Base-by-base conservation (phyloP, 768 basidiomycete species). In the Xerocomellus dryophilus region DNA sequence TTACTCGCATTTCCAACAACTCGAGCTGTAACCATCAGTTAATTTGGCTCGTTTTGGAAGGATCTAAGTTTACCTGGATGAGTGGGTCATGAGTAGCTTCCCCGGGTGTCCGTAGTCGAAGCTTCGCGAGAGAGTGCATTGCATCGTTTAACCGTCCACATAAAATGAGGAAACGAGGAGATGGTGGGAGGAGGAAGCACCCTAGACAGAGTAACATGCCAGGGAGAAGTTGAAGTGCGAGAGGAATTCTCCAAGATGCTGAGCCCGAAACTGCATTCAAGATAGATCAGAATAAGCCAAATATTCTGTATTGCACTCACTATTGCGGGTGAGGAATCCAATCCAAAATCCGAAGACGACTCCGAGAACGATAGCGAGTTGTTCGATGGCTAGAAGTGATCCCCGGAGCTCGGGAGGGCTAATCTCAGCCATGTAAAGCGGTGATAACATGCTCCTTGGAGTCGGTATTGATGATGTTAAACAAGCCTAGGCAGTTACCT, bases 281-380 rank as follows among this genome's bases (percentile, higher is more conserved):
- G 5, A 7, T 14, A 27, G 41, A 43, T 51, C 44, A 51, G 44
- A 34, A 25, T 2, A 18, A 21, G 20, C 21, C n/a, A 44, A 14
- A 40, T 41, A 47, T 27, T 15, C n/a, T 31, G 17, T 2, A 36
- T 34, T 10, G 15, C 4, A 71, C 81, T 34, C 61, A 88, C 87
- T 62, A 20, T 78, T 67, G 14, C 90, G 81, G 0, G 89, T 92
- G 41, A 81, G 62, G 63, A 87, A 93, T 0, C 90, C 90, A 5
- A 81, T 78, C 90, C 90, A 92, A 61, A 92, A 93, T 3, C 90
- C 90, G 14, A 88, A 71, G 0, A 93, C 88, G 6, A 90, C 89
- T 3, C 90, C 90, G 0, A 86, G 71, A 14, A 92, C 89, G 46
- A 93, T 93, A 18, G 86, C 81, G 40, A 90, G 78, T 54, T 92